phyloP scores from a whole-genome alignment of 192 early-diverging fungal genomes.

The Paraglomus brasilianum region DNA sequence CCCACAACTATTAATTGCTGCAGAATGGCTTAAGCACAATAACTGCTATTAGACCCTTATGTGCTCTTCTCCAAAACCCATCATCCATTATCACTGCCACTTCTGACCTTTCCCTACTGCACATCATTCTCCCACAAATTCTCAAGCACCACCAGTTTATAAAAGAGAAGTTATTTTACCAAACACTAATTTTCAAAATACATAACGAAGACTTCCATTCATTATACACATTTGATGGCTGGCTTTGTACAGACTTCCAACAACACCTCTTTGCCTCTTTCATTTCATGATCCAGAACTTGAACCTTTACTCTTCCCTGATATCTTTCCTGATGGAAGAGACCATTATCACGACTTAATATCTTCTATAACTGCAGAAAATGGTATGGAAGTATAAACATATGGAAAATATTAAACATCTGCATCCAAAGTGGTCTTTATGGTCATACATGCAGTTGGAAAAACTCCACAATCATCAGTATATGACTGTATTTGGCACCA shows the following conservation, averaged over 20 bases:
- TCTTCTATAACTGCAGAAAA: too few species aligned
- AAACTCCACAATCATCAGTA: conserved; percentile 7
- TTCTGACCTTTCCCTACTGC: not conserved
- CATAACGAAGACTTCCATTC: conserved; percentile 4
- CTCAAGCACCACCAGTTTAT: too few species aligned
- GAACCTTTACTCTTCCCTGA: not conserved
- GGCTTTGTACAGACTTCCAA: not conserved
- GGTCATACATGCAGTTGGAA: not conserved
- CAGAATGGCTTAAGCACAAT: not conserved
- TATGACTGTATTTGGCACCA: not conserved
- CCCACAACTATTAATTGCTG: too few species aligned
- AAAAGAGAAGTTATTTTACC: too few species aligned
- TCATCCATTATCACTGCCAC: too few species aligned
- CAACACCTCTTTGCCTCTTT: not conserved
- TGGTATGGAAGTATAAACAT: not conserved
- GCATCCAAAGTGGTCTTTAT: not conserved
- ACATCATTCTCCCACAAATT: too few species aligned
- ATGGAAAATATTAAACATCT: conserved; percentile 5
- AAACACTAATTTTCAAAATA: not conserved
- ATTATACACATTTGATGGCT: not conserved
- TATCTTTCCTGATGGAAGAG: not conserved
- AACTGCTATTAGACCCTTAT: not conserved
- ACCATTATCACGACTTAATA: not conserved
- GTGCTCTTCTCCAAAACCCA: not conserved
- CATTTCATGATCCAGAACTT: not conserved